phyloP scores from a whole-genome alignment of 768 basidiomycete genomes.

The Tubosaeta sp. region DNA sequence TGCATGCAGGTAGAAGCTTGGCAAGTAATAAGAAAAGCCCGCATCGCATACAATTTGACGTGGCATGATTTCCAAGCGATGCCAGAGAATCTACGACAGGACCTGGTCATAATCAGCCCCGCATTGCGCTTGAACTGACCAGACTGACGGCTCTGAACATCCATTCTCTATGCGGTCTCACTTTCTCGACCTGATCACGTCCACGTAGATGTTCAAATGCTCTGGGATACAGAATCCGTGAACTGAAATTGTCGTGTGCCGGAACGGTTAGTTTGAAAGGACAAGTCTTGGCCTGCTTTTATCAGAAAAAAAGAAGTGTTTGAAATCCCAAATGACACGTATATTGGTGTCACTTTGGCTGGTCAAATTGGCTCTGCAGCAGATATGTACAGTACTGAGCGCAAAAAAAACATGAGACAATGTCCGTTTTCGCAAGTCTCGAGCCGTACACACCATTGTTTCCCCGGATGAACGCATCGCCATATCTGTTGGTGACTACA shows the following conservation, averaged over 20 bases:
- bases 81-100: no score
- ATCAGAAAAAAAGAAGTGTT: background rate
- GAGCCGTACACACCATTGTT: constrained; percentile 67
- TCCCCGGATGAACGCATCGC: constrained; percentile 93
- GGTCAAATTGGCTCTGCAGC: constrained; percentile 56
- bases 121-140: no score
- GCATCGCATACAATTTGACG: no score
- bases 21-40: no score
- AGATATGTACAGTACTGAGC: constrained; percentile 74
- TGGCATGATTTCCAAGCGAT: no score
- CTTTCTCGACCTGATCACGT: no score
- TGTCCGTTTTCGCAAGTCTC: no score
- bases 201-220: background rate
- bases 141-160: no score
- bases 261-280: background rate
- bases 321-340: background rate
- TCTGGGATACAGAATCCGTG: background rate
- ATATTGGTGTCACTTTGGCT: background rate
- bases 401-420: background rate
- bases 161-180: no score
- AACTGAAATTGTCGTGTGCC: background rate
- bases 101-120: no score
- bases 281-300: background rate
- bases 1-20: no score
- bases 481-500: constrained; percentile 80